A percentile compares a stretch with the other conserved stretches of the same genome.
phyloP scores from a whole-genome alignment of 148 eudicot genomes.

The Pharnaceum exiguum region DNA sequence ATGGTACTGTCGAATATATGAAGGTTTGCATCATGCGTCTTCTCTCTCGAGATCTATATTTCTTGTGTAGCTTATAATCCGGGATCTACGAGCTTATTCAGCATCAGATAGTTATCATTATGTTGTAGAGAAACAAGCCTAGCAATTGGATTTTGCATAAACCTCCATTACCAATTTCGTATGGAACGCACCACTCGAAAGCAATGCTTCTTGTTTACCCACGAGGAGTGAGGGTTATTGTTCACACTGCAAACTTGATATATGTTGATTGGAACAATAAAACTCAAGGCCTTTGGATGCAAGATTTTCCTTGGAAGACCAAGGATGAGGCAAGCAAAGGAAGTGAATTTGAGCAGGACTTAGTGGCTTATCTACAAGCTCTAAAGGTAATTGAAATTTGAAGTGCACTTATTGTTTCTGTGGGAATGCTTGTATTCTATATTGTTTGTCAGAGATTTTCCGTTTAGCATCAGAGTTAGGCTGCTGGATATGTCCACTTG shows the following conservation, averaged over 20 bases:
- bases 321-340: slow-evolving; percentile 36
- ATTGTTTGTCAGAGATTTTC: no score
- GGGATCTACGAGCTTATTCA: slow-evolving; percentile 6
- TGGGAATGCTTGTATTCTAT: neutral
- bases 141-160: slow-evolving; percentile 86
- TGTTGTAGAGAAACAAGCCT: slow-evolving; percentile 64
- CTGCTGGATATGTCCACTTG: no score
- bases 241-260: slow-evolving; percentile 95
- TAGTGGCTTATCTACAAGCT: slow-evolving; percentile 63
- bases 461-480: no score
- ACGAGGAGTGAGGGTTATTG: slow-evolving; percentile 80
- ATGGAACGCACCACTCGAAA: slow-evolving; percentile 97
- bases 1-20: slow-evolving; percentile 67
- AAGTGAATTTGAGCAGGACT: slow-evolving; percentile 77
- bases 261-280: slow-evolving; percentile 96
- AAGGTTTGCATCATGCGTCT: slow-evolving; percentile 50
- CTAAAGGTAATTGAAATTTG: slow-evolving; percentile 58
- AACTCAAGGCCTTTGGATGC: slow-evolving; percentile 97
- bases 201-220: slow-evolving; percentile 95
- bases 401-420: neutral
- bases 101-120: slow-evolving; percentile 12
- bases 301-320: slow-evolving; percentile 98
- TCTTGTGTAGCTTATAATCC: slow-evolving; percentile 10
- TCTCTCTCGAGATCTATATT: slow-evolving; percentile 3
- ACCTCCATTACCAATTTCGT: slow-evolving; percentile 89